These are phyloP conservation scores for Mortierella polycephala DNA, from an alignment of 371 early-diverging fungal genomes.

Conservation along the genomic window DNA sequence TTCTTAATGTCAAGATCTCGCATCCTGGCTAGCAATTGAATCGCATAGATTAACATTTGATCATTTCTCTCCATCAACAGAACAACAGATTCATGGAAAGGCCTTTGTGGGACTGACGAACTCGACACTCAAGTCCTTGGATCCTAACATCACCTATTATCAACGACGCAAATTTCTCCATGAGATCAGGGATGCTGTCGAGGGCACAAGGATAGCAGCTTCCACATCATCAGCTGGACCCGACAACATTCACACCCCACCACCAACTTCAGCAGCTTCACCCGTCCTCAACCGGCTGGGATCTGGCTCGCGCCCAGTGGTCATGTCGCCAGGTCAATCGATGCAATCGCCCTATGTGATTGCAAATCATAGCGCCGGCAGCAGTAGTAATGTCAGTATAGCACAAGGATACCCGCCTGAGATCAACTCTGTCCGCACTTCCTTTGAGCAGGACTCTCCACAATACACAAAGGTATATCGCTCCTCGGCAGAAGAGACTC, in stretches of 20 bases:
- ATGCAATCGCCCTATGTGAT: constrained; percentile 12
- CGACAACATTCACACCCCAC: constrained; percentile 28
- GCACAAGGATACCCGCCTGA: constrained; percentile 14
- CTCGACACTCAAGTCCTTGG: constrained; percentile 29
- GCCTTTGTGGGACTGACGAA: constrained; percentile 32
- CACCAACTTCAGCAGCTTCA: constrained; percentile 25
- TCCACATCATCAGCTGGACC: constrained; percentile 25
- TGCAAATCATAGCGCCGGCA: constrained; percentile 26
- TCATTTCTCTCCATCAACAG: constrained; percentile 8
- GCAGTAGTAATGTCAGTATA: constrained; percentile 5
- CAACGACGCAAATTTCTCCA: constrained; percentile 35
- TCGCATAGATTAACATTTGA: background rate
- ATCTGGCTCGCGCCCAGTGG: constrained; percentile 33
- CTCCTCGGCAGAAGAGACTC: constrained; percentile 29
- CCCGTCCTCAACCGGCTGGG: constrained; percentile 44
- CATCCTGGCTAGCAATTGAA: background rate
- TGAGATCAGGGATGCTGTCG: constrained; percentile 49
- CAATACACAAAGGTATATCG: constrained; percentile 4
- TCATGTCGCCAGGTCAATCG: constrained; percentile 24
- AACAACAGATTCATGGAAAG: constrained; percentile 39
- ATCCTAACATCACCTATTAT: constrained; percentile 41
- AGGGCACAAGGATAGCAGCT: constrained; percentile 35
- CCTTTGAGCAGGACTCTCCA: constrained; percentile 32
- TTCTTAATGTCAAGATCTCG: background rate
- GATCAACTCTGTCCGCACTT: constrained; percentile 20